Evolutionary conservation across 2,329 filamentous ascomycete species (phyloP).

Genomic region (Fusarium sp.): DNA sequence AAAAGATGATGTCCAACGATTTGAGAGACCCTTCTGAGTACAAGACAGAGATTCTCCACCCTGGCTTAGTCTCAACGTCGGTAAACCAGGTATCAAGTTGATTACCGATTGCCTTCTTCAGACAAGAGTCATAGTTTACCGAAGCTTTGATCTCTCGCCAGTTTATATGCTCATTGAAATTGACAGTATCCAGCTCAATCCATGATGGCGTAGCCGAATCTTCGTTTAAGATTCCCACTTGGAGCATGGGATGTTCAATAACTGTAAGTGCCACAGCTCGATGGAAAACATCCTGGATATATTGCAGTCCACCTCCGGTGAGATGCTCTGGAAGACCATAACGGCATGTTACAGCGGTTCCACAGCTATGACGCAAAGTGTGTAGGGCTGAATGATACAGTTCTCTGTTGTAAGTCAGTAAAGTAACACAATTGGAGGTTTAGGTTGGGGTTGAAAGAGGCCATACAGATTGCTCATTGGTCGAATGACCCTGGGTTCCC

Average conservation of each 20-base stretch:
- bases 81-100: slow-evolving; percentile 38
- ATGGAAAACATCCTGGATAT: slow-evolving; percentile 13
- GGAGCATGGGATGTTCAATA: slow-evolving; percentile 31
- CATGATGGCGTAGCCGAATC: slow-evolving; percentile 34
- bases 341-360: slow-evolving; percentile 23
- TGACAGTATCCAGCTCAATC: slow-evolving; percentile 23
- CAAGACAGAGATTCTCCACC: slow-evolving; percentile 43
- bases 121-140: background rate
- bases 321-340: slow-evolving; percentile 29
- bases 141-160: slow-evolving; percentile 24
- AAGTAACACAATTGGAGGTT: background rate
- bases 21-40: background rate
- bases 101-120: slow-evolving; percentile 10
- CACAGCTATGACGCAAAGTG: slow-evolving; percentile 35
- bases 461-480: slow-evolving; percentile 38
- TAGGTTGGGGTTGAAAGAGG: background rate
- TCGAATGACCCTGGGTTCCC: slow-evolving; percentile 21
- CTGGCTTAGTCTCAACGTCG: slow-evolving; percentile 39
- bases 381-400: slow-evolving; percentile 33
- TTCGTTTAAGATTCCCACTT: slow-evolving; percentile 38
- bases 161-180: slow-evolving; percentile 25
- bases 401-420: slow-evolving; percentile 22
- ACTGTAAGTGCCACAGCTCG: slow-evolving; percentile 35
- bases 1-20: slow-evolving; percentile 44
- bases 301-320: background rate